Conservation (phyloP, 768 basidiomycete species). For the Russula lepida region DNA sequence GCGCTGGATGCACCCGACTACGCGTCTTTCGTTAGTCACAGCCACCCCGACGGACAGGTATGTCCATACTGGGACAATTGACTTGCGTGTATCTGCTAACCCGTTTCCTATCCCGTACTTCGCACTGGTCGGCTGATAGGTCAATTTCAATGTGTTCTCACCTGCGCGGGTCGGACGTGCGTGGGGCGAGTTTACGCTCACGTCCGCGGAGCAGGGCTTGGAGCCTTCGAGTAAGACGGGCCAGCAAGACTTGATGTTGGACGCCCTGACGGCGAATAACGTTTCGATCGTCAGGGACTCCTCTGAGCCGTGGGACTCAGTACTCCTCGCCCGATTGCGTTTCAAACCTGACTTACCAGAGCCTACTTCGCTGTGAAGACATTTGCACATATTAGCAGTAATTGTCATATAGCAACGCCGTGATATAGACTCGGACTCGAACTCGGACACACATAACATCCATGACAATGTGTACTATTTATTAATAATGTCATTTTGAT, state of each 20-base stretch:
- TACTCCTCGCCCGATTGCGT: slow-evolving; percentile 54
- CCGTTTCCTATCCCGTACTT: neutral
- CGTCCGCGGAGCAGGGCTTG: slow-evolving; percentile 29
- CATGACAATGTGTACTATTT: neutral
- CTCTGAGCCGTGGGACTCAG: slow-evolving; percentile 40
- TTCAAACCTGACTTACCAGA: slow-evolving; percentile 55
- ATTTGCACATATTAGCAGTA: neutral
- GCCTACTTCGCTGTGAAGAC: slow-evolving; percentile 41
- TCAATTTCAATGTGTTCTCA: slow-evolving; percentile 63
- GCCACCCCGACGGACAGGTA: slow-evolving; percentile 53
- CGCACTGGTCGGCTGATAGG: slow-evolving; percentile 29
- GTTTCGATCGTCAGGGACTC: slow-evolving; percentile 37
- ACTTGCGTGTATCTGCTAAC: slow-evolving; percentile 1
- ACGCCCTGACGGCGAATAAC: slow-evolving; percentile 35
- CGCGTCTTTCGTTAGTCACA: slow-evolving; percentile 67
- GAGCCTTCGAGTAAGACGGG: slow-evolving; percentile 35
- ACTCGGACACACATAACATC: neutral
- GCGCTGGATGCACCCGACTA: slow-evolving; percentile 63
- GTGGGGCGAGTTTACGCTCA: slow-evolving; percentile 70
- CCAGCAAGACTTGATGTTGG: slow-evolving; percentile 31
- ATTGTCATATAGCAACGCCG: neutral
- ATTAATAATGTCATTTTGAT: neutral
- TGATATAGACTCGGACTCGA: neutral
- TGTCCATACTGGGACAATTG: slow-evolving; percentile 7
- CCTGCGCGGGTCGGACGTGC: slow-evolving; percentile 42